Evolutionary conservation across 805 yeast species (phyloP).

Genomic region (Pichia sporocuriosa): DNA sequence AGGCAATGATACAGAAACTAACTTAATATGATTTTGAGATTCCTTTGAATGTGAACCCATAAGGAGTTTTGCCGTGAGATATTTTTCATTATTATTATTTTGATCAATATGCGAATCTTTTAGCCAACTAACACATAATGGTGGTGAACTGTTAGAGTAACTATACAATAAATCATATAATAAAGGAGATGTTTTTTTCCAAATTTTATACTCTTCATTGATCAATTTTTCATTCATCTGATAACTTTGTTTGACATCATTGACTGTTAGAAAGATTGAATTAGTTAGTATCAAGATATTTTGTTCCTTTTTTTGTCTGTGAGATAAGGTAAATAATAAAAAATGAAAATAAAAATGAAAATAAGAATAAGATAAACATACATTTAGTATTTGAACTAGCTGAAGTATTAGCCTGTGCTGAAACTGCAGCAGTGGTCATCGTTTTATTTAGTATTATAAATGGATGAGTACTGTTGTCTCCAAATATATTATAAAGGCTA

Average conservation of each 20-base stretch:
- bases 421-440: too few relatives aligned
- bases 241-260: constrained; percentile 31
- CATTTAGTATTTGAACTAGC: too few relatives aligned
- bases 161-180: constrained; percentile 71
- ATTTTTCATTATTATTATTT: constrained; percentile 8
- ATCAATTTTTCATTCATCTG: constrained; percentile 54
- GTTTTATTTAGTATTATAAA: too few relatives aligned
- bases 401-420: too few relatives aligned
- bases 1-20: constrained; percentile 42
- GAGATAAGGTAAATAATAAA: too few relatives aligned
- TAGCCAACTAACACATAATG: constrained; percentile 63
- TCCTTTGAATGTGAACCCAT: constrained; percentile 42
- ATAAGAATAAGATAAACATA: too few relatives aligned
- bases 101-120: constrained; percentile 33
- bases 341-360: too few relatives aligned
- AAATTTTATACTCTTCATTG: constrained; percentile 72
- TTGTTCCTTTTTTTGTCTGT: too few relatives aligned
- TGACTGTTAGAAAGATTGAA: constrained; percentile 15
- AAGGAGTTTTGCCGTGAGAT: constrained; percentile 29
- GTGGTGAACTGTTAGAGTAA: constrained; percentile 61
- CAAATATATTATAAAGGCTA: too few relatives aligned
- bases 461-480: too few relatives aligned
- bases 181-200: constrained; percentile 82
- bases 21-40: constrained; percentile 38
- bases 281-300: constrained; percentile 14